Evolutionary conservation across 805 yeast species (phyloP), one percentile per base, ranked within the genome.

Genomic region (Cyberlindnera samutprakarnensis): DNA sequence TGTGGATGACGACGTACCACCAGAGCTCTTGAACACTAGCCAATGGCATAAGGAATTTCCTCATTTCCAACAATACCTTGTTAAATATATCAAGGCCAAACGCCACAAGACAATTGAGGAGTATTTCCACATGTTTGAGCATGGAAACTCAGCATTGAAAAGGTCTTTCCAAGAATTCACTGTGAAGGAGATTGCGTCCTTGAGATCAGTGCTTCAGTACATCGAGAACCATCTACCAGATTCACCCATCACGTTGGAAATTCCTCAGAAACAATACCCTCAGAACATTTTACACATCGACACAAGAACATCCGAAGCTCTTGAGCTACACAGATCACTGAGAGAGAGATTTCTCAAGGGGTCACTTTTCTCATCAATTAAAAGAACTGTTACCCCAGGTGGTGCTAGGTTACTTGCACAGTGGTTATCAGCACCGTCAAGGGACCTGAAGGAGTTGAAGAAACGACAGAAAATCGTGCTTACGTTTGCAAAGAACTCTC

Each of bases 401-500:
- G 97, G 97, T 0, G 62, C 94, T 0, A 61, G 97, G 25, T 49
- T 82, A n/a, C 57, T 92, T 10, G 70, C 78, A 7, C 76, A 78
- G 32, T 86, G 96, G 96, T 57, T 90, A 5, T 66, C 83, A 17
- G 75, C 85, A 2, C 98, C 98, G 0, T 68, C 84, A 0, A 66
- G 80, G 8, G 70, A 79, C 45, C 46, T 70, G 1, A 44, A 50
- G 0, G 81, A 73, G 39, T 74, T 92, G 11, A 53, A 53, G 13
- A 46, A 52, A 14, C 61, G 98, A 18, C 84, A 76, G 28, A 58
- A 57, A 13, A 44, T 68, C 10, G 79, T 82, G 0, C 51, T 53
- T 6, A 49, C 59, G 4, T 69, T 80, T 27, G 34, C 51, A 21
- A 50, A 49, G 7, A 51, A 65, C 27, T 22, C 36, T 2, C 29